These are phyloP conservation scores for Eimeria maxima DNA, from an alignment of 169 alveolate species.

Conservation along the genomic window DNA sequence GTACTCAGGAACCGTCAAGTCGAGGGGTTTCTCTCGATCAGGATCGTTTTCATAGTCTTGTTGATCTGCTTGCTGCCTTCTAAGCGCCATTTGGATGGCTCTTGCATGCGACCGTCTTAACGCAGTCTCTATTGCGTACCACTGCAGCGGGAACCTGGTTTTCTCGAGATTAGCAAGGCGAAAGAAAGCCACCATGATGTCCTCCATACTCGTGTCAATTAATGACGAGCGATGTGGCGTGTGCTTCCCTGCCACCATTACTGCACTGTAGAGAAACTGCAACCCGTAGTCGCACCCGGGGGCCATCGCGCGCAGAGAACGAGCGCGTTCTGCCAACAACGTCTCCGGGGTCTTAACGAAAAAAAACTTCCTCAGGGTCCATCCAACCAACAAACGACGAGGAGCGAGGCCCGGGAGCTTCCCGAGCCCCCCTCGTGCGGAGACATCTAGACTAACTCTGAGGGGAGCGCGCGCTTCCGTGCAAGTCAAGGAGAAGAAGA, in stretches of 20 bases:
- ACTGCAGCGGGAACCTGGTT: constrained; percentile 3
- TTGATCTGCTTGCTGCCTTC: constrained; percentile 42
- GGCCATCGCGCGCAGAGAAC: constrained; percentile 32
- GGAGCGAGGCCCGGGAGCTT: constrained; percentile 17
- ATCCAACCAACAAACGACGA: constrained; percentile 23
- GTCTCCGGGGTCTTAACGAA: constrained; percentile 5
- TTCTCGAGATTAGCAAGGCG: neutral
- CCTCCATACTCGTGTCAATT: constrained; percentile 62
- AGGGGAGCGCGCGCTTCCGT: neutral
- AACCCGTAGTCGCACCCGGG: constrained; percentile 39
- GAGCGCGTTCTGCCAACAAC: constrained; percentile 11
- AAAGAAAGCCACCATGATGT: constrained; percentile 52
- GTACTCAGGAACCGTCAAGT: neutral
- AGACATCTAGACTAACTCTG: neutral
- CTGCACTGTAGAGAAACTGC: constrained; percentile 28
- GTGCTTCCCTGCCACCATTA: constrained; percentile 65
- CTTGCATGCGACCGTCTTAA: constrained; percentile 34
- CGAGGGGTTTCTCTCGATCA: neutral
- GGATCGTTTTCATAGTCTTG: constrained; percentile 48
- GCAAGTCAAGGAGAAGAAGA: neutral
- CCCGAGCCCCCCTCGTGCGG: neutral
- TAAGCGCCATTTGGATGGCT: neutral
- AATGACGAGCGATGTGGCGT: neutral
- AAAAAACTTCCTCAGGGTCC: constrained; percentile 11
- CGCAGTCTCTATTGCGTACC: constrained; percentile 38